Evolutionary conservation across 495 filamentous ascomycete genomes (phyloP), one percentile per base, ranked within the genome.

Genomic region (Xeromyces bisporus): DNA sequence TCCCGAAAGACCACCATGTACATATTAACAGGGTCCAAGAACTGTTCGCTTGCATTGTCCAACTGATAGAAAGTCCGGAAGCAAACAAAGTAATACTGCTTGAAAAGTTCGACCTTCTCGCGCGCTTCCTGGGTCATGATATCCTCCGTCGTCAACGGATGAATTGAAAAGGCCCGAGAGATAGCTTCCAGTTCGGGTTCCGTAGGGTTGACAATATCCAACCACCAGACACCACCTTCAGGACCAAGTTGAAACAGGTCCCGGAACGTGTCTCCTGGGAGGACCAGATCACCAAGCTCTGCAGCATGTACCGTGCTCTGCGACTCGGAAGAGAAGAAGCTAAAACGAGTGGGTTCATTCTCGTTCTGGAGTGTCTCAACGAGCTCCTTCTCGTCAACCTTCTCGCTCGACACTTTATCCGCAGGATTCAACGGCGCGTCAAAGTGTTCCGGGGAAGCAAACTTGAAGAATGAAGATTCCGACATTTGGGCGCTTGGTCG

Each of bases 1-100:
- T 96, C 82, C 17, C 89, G 79, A 64, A 94, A 97, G 11, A 97
- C 89, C 8, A 96, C 75, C 42, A 92, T 86, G 43, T 96, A 97
- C 37, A 93, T 75, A 51, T 94, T 92, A 48, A 92, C 78, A 0
- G 91, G 87, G 32, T 93, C 80, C 47, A 89, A 69, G 34, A 73
- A 80, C 36, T 75, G 54, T 42, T 93, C 86, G 38, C 64, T 75
- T 5, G 67, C 66, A 38, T 78, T 75, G 42, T 91, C 84, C 40
- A 74, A 58, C 37, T 85, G 82, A 36, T 68, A 78, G 54, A 94
- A 97, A 1, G 83, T 91, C 17, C 87, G 75, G 67, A 96, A 97
- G 50, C 80, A 92, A 31, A 93, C 83, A 45, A 97, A 92, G 48
- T 97, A 97, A 61, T 97, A 97, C 28, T 81, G 77, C 16, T 82